phyloP scores from a whole-genome alignment of 352 stramenopile genomes.

The Phytophthora megakarya region DNA sequence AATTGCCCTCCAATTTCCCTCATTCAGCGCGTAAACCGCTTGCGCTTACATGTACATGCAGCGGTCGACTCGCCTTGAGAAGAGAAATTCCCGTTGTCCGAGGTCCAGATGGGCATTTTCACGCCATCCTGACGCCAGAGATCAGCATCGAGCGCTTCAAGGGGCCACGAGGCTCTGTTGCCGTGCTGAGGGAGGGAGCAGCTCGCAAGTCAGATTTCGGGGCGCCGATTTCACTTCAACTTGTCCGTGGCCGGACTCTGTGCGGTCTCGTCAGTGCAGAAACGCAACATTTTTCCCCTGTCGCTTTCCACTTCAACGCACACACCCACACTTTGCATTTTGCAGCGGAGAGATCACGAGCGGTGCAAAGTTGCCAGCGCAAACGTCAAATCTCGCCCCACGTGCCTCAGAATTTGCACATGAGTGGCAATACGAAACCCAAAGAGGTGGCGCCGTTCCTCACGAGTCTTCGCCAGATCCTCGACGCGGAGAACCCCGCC shows the following conservation, averaged over 20 bases:
- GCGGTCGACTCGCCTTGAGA: background rate
- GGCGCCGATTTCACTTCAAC: conserved; percentile 21
- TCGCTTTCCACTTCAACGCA: conserved; percentile 2
- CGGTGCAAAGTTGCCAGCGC: background rate
- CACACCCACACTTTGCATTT: conserved; percentile 11
- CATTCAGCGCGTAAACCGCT: conserved; percentile 1
- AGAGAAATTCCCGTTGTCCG: background rate
- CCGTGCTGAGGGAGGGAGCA: background rate
- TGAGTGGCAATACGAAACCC: background rate
- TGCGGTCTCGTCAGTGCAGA: conserved; percentile 13
- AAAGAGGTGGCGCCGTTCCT: conserved; percentile 79
- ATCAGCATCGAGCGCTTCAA: too few relatives aligned
- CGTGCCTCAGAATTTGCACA: conserved; percentile 17
- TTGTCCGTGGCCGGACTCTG: conserved; percentile 12
- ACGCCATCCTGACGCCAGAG: conserved; percentile 17
- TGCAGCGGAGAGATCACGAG: conserved; percentile 20
- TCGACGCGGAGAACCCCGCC: conserved; percentile 49
- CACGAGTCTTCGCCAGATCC: conserved; percentile 62
- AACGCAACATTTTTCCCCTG: conserved; percentile 7
- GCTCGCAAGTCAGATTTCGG: too few relatives aligned
- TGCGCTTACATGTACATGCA: background rate
- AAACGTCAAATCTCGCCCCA: conserved; percentile 25
- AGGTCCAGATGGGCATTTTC: background rate
- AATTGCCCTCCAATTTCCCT: background rate
- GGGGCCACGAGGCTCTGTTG: conserved; percentile 4